A percentile compares a stretch with the other conserved stretches of the same genome.
phyloP scores from a whole-genome alignment of 2,329 filamentous ascomycete species.

The Fusarium secorum region DNA sequence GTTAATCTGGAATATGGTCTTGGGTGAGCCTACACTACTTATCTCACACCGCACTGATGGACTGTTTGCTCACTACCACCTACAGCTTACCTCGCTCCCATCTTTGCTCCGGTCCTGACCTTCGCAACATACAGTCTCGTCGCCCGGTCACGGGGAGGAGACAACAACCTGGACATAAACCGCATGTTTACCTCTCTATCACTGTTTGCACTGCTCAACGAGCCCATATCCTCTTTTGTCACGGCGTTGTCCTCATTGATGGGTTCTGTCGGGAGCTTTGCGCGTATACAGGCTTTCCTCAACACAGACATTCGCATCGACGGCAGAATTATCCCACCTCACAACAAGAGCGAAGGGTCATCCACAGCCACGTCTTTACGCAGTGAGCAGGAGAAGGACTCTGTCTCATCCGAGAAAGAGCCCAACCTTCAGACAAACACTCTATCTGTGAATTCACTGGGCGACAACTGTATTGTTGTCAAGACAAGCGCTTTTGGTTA shows the following conservation, averaged over 20 bases:
- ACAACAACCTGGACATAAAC: slow-evolving; percentile 20
- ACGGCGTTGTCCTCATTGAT: slow-evolving; percentile 20
- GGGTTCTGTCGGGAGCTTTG: slow-evolving; percentile 27
- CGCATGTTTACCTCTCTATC: slow-evolving; percentile 31
- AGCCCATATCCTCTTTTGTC: slow-evolving; percentile 25
- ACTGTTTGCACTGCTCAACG: slow-evolving; percentile 16
- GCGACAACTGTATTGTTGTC: not conserved
- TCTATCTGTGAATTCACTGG: rapidly evolving
- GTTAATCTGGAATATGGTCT: slow-evolving; percentile 31
- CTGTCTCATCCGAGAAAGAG: not conserved
- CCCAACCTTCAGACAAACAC: not conserved
- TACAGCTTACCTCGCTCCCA: slow-evolving; percentile 26
- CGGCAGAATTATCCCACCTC: not conserved
- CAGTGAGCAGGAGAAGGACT: not conserved
- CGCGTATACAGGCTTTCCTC: slow-evolving; percentile 25
- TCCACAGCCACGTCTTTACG: not conserved
- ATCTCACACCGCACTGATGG: not conserved
- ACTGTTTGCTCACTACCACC: not conserved
- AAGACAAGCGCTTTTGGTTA: slow-evolving; percentile 20
- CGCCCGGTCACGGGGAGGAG: slow-evolving; percentile 4
- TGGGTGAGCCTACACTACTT: slow-evolving; percentile 8
- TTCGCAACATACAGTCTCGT: slow-evolving; percentile 28
- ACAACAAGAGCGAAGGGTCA: not conserved
- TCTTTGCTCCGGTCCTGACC: slow-evolving; percentile 25
- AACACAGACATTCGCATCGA: slow-evolving; percentile 11